A percentile compares a stretch with the other conserved stretches of the same genome.
Evolutionary conservation across 768 basidiomycete genomes (phyloP).

Genomic region (Podaxis sp.): DNA sequence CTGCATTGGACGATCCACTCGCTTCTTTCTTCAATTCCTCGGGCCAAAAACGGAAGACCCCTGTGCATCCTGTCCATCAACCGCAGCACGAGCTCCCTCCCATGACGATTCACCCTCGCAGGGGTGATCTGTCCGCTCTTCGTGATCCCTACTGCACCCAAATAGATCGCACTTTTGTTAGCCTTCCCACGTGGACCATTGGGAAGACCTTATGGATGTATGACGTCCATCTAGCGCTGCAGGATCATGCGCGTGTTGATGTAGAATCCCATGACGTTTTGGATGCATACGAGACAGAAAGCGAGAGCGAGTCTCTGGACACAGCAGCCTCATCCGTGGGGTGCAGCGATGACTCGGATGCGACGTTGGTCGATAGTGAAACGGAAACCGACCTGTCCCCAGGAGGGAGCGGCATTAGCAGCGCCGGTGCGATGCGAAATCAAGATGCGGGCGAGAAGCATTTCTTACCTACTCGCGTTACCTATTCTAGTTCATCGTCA

Average conservation of each 20-base stretch:
- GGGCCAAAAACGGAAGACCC: not conserved
- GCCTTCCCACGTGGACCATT: conserved; percentile 64
- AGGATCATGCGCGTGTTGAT: conserved; percentile 15
- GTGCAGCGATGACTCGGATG: conserved; percentile 52
- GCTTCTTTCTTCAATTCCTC: not conserved
- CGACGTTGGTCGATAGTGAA: conserved; percentile 56
- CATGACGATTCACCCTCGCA: conserved; percentile 54
- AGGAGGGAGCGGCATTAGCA: not conserved
- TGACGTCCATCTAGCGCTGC: conserved; percentile 45
- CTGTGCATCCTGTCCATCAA: conserved; percentile 7
- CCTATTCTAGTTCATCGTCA: conserved; percentile 1
- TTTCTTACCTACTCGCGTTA: not conserved
- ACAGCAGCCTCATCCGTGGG: conserved; percentile 30
- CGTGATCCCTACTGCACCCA: conserved; percentile 57
- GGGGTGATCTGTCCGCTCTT: conserved; percentile 59
- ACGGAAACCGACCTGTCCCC: conserved; percentile 31
- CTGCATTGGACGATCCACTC: conserved; percentile 9
- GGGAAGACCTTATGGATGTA: conserved; percentile 64
- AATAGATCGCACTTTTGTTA: conserved; percentile 60
- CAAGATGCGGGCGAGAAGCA: not conserved
- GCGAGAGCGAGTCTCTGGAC: conserved; percentile 27
- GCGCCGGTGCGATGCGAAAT: not conserved
- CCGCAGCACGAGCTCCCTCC: conserved; percentile 27
- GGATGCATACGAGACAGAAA: conserved; percentile 22
- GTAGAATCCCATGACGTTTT: not conserved